A percentile compares a stretch with the other conserved stretches of the same genome.
Evolutionary conservation across 108 stramenopile species (phyloP).

Genomic region (Fragilaria radians): DNA sequence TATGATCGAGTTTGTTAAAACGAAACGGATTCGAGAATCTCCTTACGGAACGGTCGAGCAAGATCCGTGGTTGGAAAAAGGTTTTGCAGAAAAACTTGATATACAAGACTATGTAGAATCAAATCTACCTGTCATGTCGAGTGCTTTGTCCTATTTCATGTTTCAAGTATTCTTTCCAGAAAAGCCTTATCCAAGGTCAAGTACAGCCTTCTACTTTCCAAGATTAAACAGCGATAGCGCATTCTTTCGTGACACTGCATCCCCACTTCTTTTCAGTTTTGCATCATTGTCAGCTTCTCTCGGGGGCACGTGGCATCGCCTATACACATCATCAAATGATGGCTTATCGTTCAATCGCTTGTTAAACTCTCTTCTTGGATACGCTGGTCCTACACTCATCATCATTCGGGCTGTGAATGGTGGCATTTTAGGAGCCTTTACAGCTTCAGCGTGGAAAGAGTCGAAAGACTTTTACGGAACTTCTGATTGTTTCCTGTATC

Average conservation of each 20-base stretch:
- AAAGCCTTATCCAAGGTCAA: constrained; percentile 32
- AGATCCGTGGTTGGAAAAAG: background rate
- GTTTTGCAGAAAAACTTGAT: constrained; percentile 35
- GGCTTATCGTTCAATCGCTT: constrained; percentile 77
- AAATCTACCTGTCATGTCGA: constrained; percentile 54
- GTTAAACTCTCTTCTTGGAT: constrained; percentile 64
- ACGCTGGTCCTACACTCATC: constrained; percentile 72
- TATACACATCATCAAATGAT: constrained; percentile 74
- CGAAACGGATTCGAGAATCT: background rate
- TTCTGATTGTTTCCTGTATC: constrained; percentile 42
- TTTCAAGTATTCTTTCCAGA: constrained; percentile 56
- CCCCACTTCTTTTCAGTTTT: constrained; percentile 43
- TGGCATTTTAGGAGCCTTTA: constrained; percentile 52
- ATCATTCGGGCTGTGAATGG: constrained; percentile 47
- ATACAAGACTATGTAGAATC: constrained; percentile 68
- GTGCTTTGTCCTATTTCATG: constrained; percentile 58
- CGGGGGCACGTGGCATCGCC: constrained; percentile 54
- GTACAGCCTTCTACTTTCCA: constrained; percentile 52
- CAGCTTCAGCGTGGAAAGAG: constrained; percentile 42
- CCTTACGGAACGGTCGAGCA: background rate
- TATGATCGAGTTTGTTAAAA: background rate
- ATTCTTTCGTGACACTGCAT: constrained; percentile 17
- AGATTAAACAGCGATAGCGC: constrained; percentile 25
- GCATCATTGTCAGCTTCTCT: constrained; percentile 43
- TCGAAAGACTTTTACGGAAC: constrained; percentile 39